Percentiles rank a stretch among this genome's conserved stretches.
Evolutionary conservation across 2,329 filamentous ascomycete genomes (phyloP).

Genomic region (Ceratocystis papillata): DNA sequence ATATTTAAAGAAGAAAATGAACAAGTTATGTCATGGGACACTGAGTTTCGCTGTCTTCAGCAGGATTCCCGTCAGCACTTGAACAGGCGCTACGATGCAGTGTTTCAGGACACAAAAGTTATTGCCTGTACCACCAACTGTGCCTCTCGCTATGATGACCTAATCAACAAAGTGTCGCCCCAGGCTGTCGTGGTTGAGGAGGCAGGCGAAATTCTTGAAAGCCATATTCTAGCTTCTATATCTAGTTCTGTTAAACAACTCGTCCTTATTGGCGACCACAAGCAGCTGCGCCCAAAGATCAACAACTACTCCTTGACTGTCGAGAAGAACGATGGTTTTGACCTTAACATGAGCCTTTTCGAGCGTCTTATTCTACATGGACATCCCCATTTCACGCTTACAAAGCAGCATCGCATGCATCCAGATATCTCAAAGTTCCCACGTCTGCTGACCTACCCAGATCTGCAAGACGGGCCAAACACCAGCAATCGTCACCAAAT

Average conservation of each 20-base stretch:
- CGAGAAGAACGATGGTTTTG: constrained; percentile 39
- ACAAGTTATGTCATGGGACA: constrained; percentile 33
- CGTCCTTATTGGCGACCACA: constrained; percentile 62
- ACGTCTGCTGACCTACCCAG: constrained; percentile 49
- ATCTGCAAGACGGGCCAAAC: constrained; percentile 44
- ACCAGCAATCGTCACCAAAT: constrained; percentile 40
- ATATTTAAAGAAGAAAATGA: constrained; percentile 43
- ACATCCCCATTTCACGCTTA: constrained; percentile 43
- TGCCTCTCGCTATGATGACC: constrained; percentile 49
- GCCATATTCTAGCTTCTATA: constrained; percentile 46
- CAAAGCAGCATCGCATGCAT: constrained; percentile 56
- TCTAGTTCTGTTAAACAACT: constrained; percentile 47
- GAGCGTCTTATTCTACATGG: constrained; percentile 53
- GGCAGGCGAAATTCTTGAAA: constrained; percentile 61
- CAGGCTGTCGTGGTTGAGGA: constrained; percentile 59
- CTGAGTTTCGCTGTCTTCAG: constrained; percentile 36
- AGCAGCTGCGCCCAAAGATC: constrained; percentile 59
- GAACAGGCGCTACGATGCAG: constrained; percentile 34
- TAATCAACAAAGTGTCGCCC: constrained; percentile 43
- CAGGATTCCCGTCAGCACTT: constrained; percentile 36
- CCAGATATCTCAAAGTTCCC: constrained; percentile 55
- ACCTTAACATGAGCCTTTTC: constrained; percentile 49
- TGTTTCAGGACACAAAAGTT: constrained; percentile 46
- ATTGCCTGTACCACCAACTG: constrained; percentile 63
- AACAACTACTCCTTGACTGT: constrained; percentile 50